These are phyloP conservation scores for Solanum clarkiae DNA, from an alignment of 257 asterid genomes.

Conservation along the genomic window DNA sequence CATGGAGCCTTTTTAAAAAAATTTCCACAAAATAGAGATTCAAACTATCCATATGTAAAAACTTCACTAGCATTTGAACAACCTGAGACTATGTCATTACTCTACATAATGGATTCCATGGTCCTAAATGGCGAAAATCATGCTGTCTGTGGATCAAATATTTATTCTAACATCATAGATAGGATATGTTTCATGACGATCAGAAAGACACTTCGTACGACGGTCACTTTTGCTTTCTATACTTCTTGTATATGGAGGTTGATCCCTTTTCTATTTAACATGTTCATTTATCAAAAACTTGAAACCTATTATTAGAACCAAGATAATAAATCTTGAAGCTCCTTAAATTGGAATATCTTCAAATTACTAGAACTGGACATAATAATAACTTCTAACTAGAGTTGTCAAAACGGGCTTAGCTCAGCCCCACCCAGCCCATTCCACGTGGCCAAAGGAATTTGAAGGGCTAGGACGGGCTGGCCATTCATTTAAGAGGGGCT, in stretches of 20 bases:
- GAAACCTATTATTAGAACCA: background rate
- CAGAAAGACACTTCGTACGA: background rate
- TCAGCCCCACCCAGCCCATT: too few species aligned
- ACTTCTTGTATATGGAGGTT: background rate
- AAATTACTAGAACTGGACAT: background rate
- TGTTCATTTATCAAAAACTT: background rate
- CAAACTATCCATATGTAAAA: background rate
- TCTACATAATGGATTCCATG: background rate
- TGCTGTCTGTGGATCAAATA: background rate
- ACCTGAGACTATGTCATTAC: background rate
- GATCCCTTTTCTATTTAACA: background rate
- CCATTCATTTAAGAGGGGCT: too few species aligned
- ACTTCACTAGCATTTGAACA: background rate
- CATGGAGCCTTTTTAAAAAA: background rate
- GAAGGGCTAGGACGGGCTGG: too few species aligned
- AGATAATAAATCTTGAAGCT: background rate
- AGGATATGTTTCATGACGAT: background rate
- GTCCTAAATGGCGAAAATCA: background rate
- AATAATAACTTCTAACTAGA: background rate
- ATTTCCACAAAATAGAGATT: background rate
- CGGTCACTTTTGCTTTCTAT: background rate
- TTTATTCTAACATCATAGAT: background rate
- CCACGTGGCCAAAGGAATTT: too few species aligned
- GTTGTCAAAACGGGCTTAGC: too few species aligned
- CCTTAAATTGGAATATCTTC: background rate